Evolutionary conservation across 2,329 filamentous ascomycete species (phyloP).

Genomic region (Corniculantispora saksenae): DNA sequence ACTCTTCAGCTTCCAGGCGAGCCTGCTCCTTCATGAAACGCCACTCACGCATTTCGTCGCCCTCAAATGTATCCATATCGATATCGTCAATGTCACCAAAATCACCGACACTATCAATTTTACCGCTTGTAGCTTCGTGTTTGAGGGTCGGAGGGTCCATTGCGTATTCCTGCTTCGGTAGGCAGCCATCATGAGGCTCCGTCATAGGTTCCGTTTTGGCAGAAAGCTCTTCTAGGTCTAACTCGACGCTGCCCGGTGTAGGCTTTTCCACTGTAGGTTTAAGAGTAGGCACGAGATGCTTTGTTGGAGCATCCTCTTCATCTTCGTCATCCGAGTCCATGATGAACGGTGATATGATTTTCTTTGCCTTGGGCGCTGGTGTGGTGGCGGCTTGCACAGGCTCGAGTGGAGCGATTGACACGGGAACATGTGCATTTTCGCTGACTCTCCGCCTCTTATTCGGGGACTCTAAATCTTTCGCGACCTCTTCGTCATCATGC

Average conservation of each 20-base stretch:
- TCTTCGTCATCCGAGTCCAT: constrained; percentile 65
- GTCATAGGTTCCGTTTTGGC: not conserved
- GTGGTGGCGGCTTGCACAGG: constrained; percentile 1
- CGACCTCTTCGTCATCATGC: constrained; percentile 32
- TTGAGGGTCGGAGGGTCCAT: constrained; percentile 9
- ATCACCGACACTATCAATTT: constrained; percentile 38
- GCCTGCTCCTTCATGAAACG: constrained; percentile 77
- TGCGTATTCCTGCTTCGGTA: not conserved
- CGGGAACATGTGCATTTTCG: constrained; percentile 27
- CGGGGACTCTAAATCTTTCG: constrained; percentile 37
- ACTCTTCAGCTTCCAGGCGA: constrained; percentile 61
- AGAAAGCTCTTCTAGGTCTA: not conserved
- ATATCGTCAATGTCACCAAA: constrained; percentile 56
- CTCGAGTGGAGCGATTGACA: constrained; percentile 15
- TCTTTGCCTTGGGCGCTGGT: constrained; percentile 25
- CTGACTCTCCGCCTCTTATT: constrained; percentile 33
- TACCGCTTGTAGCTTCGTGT: constrained; percentile 22
- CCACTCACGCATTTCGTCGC: constrained; percentile 66
- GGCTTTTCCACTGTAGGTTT: not conserved
- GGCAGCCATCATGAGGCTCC: not conserved
- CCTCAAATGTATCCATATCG: constrained; percentile 51
- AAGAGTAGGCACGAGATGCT: not conserved
- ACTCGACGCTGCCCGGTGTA: not conserved
- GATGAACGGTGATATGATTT: constrained; percentile 58
- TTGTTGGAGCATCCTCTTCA: constrained; percentile 25